phyloP scores from a whole-genome alignment of 225 moss, liverwort and hornwort species.

The Climacium dendroides region DNA sequence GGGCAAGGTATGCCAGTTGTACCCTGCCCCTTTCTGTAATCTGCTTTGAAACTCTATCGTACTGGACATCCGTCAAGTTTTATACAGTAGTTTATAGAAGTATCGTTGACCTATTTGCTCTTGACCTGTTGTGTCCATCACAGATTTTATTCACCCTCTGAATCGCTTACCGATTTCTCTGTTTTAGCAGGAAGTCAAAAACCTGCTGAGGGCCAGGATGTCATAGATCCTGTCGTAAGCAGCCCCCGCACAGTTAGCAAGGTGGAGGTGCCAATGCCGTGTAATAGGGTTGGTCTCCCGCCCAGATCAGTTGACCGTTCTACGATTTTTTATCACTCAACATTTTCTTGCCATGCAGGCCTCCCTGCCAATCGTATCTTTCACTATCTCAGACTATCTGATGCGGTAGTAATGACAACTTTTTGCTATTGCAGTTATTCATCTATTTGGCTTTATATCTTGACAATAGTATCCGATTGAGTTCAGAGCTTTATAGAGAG shows the following conservation, averaged over 20 bases:
- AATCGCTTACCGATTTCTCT: background rate
- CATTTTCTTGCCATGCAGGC: conserved; percentile 69
- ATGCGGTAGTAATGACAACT: background rate
- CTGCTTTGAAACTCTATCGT: background rate
- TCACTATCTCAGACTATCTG: background rate
- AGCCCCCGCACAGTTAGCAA: background rate
- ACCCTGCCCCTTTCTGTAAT: background rate
- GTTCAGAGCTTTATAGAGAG: background rate
- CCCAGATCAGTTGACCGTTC: conserved; percentile 57
- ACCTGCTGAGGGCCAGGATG: conserved; percentile 1
- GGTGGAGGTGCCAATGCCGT: background rate
- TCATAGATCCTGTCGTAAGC: background rate
- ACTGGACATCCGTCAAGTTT: background rate
- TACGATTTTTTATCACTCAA: conserved; percentile 72
- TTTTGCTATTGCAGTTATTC: background rate
- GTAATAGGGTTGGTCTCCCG: conserved; percentile 2
- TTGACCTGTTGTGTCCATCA: background rate
- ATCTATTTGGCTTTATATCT: background rate
- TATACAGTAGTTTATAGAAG: background rate
- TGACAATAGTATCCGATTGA: background rate
- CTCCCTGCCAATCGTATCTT: conserved; percentile 94
- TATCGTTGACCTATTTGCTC: background rate
- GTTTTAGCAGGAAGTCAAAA: conserved; percentile 4
- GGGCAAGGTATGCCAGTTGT: conserved; percentile 1
- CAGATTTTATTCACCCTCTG: background rate